Evolutionary conservation across 768 basidiomycete species (phyloP).

Genomic region (Mycena galopus): DNA sequence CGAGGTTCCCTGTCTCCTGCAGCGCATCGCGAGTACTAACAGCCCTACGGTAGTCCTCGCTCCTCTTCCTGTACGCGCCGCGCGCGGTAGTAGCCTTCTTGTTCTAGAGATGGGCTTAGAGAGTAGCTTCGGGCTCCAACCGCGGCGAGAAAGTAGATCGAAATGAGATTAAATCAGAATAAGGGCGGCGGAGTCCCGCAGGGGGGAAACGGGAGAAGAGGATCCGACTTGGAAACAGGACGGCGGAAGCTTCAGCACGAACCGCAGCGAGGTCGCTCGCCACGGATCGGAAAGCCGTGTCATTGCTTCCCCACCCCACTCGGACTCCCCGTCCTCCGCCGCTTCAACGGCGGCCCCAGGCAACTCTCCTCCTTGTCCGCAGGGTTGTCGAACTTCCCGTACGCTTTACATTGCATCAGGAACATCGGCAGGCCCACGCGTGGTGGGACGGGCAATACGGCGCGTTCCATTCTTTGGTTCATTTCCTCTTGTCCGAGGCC

Average conservation of each 20-base stretch:
- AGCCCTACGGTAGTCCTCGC: conserved; percentile 19
- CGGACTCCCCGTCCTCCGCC: conserved; percentile 3
- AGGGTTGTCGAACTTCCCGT: background rate
- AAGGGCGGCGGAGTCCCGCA: no score
- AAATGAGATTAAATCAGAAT: no score
- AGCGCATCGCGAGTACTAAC: conserved; percentile 16
- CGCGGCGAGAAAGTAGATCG: no score
- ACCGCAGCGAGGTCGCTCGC: no score
- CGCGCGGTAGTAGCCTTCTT: conserved; percentile 6
- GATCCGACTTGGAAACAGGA: no score
- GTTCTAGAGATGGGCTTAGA: conserved; percentile 8
- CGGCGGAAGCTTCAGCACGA: no score
- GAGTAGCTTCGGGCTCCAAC: background rate
- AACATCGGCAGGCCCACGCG: conserved; percentile 23
- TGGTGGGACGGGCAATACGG: no score
- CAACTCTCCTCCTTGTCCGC: conserved; percentile 20
- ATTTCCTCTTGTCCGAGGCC: no score
- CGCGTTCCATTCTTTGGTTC: no score
- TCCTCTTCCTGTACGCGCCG: conserved; percentile 4
- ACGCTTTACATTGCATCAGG: background rate
- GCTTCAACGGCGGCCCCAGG: conserved; percentile 29
- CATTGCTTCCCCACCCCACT: no score
- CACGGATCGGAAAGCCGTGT: no score
- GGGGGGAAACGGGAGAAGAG: no score
- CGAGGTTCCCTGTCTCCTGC: conserved; percentile 6